Evolutionary conservation across 805 yeast species (phyloP).

Genomic region (Scheffersomyces ergatensis): DNA sequence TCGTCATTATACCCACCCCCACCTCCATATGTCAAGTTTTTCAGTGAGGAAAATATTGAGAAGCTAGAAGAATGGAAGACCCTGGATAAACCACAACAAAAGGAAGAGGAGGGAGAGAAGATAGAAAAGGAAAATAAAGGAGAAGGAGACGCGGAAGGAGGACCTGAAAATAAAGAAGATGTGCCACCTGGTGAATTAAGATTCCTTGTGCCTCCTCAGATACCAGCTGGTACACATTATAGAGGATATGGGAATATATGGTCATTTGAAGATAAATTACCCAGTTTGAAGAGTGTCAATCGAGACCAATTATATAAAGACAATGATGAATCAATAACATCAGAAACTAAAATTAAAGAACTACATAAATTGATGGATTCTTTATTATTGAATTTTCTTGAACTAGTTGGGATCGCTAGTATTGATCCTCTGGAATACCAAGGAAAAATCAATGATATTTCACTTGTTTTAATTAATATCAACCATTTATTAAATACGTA

Average conservation of each 20-base stretch:
- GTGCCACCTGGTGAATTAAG: conserved; percentile 45
- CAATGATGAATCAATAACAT: conserved; percentile 33
- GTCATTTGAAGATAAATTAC: conserved; percentile 77
- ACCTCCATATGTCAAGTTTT: conserved; percentile 75
- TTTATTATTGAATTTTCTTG: conserved; percentile 74
- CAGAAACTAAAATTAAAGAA: conserved; percentile 59
- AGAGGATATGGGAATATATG: conserved; percentile 89
- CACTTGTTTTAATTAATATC: conserved; percentile 79
- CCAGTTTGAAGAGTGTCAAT: conserved; percentile 73
- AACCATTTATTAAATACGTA: conserved; percentile 91
- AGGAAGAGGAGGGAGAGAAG: conserved; percentile 18
- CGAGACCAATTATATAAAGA: conserved; percentile 66
- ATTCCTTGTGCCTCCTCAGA: conserved; percentile 62
- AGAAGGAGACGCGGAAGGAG: conserved; percentile 41
- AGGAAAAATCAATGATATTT: conserved; percentile 71
- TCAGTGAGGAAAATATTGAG: conserved; percentile 65
- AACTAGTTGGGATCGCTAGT: conserved; percentile 73
- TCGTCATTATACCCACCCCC: conserved; percentile 92
- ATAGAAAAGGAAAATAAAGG: conserved; percentile 10
- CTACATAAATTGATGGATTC: conserved; percentile 79
- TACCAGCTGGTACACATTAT: conserved; percentile 64
- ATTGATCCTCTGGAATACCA: conserved; percentile 64
- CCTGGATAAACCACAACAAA: neutral
- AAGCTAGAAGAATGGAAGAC: conserved; percentile 31
- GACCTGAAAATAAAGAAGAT: conserved; percentile 17